Conservation (phyloP, 148 eudicot genomes). For the Simmondsia chinensis region DNA sequence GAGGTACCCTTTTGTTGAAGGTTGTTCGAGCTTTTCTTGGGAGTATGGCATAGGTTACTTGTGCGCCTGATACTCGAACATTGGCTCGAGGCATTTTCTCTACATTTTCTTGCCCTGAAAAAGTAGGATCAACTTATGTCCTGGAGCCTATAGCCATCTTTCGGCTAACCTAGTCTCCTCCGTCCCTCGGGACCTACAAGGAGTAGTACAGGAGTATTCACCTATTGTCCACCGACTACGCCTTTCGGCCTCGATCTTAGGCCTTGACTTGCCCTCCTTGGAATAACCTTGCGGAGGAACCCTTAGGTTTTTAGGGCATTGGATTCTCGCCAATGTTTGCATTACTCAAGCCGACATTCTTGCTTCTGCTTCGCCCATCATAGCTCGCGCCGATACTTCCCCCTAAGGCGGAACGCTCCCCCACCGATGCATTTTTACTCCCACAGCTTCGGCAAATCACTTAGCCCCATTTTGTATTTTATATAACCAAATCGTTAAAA, state of each 20-base stretch:
- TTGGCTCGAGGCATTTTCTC: too few species aligned
- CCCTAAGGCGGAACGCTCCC: conserved; percentile 3
- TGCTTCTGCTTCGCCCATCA: conserved; percentile 2
- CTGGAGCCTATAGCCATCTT: background rate
- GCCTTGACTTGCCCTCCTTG: background rate
- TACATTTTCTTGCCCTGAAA: too few species aligned
- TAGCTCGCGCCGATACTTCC: background rate
- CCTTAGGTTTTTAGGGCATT: too few species aligned
- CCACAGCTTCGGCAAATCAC: background rate
- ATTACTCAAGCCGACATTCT: conserved; percentile 1
- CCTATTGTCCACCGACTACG: background rate
- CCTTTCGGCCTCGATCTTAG: background rate
- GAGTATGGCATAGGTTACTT: too few species aligned
- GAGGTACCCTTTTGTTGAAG: too few species aligned
- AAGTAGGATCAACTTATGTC: too few species aligned
- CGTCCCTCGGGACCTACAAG: background rate
- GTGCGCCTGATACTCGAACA: too few species aligned
- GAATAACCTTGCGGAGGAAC: background rate
- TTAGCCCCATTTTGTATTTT: background rate
- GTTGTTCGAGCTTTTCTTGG: too few species aligned
- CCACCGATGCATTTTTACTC: too few species aligned
- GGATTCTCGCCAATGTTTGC: background rate
- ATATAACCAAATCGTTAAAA: too few species aligned
- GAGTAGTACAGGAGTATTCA: background rate
- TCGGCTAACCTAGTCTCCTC: background rate